phyloP scores from a whole-genome alignment of 2,329 filamentous ascomycete species.

The Cordyceps fumosorosea region DNA sequence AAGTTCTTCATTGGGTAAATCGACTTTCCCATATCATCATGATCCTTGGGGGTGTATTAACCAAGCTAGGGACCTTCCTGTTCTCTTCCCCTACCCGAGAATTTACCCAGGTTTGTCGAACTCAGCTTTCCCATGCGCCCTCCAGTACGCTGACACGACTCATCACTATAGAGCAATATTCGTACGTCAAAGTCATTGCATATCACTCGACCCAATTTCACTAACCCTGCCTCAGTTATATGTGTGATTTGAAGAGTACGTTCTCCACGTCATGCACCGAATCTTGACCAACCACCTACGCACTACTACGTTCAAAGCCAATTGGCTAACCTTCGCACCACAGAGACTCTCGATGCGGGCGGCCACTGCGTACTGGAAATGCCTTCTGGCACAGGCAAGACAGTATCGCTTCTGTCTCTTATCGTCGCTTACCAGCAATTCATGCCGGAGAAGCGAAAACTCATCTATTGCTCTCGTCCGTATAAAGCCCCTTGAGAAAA shows the following conservation, averaged over 20 bases:
- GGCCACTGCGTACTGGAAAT: slow-evolving; percentile 97
- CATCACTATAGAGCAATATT: slow-evolving; percentile 44
- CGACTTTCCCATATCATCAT: not conserved
- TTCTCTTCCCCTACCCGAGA: slow-evolving; percentile 52
- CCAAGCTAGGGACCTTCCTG: slow-evolving; percentile 43
- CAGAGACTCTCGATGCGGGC: slow-evolving; percentile 78
- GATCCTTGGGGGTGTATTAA: not conserved
- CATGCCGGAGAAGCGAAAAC: slow-evolving; percentile 86
- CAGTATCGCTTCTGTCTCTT: slow-evolving; percentile 85
- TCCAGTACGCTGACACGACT: slow-evolving; percentile 14
- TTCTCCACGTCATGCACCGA: slow-evolving; percentile 6
- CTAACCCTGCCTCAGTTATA: slow-evolving; percentile 35
- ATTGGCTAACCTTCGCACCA: not conserved
- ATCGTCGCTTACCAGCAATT: slow-evolving; percentile 96
- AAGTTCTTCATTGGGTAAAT: slow-evolving; percentile 46
- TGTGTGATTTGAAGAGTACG: slow-evolving; percentile 51
- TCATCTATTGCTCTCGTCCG: slow-evolving; percentile 92
- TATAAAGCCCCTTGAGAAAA: not conserved
- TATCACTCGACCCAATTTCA: too few relatives aligned
- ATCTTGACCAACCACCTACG: not conserved
- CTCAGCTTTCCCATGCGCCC: not conserved
- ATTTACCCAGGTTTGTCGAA: slow-evolving; percentile 47
- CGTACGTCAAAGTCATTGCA: slow-evolving; percentile 28
- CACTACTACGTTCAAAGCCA: not conserved
- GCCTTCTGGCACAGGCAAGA: slow-evolving; percentile 98